Percentiles rank a stretch among this genome's conserved stretches.
These are phyloP conservation scores for Amaranthus tricolor DNA, from an alignment of 179 eudicot genomes.

Conservation along the genomic window DNA sequence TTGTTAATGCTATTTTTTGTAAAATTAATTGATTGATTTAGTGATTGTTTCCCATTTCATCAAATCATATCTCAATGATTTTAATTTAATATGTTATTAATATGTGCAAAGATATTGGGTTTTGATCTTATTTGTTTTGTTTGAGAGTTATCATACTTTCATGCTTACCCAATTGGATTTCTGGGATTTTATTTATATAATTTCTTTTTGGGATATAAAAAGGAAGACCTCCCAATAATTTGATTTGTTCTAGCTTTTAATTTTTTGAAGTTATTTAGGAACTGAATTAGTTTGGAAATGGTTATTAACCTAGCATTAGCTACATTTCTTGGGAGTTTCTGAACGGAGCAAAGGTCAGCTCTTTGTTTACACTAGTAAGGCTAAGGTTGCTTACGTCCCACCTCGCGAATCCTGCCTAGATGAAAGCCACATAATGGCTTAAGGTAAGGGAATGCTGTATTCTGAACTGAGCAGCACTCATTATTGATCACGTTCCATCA, in stretches of 20 bases:
- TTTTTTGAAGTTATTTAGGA: neutral
- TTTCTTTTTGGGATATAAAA: neutral
- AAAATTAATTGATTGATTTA: neutral
- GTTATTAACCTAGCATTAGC: neutral
- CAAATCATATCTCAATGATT: neutral
- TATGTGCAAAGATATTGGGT: conserved; percentile 7
- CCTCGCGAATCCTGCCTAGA: too few species aligned
- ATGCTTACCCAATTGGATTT: neutral
- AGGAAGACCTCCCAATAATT: neutral
- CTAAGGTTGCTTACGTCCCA: too few species aligned
- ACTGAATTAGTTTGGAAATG: neutral
- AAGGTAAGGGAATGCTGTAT: too few species aligned
- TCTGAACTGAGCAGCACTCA: neutral
- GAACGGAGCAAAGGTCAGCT: too few species aligned
- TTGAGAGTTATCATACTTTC: neutral
- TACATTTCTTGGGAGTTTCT: neutral
- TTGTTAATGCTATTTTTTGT: conserved; percentile 4
- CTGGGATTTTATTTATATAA: neutral
- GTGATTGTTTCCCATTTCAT: conserved; percentile 2
- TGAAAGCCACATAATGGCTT: too few species aligned
- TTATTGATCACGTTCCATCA: neutral
- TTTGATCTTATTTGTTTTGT: neutral
- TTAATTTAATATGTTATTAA: neutral
- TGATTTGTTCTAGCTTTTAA: neutral
- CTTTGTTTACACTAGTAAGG: too few species aligned